phyloP scores from a whole-genome alignment of 768 basidiomycete genomes.

The Calocybe cyanea region DNA sequence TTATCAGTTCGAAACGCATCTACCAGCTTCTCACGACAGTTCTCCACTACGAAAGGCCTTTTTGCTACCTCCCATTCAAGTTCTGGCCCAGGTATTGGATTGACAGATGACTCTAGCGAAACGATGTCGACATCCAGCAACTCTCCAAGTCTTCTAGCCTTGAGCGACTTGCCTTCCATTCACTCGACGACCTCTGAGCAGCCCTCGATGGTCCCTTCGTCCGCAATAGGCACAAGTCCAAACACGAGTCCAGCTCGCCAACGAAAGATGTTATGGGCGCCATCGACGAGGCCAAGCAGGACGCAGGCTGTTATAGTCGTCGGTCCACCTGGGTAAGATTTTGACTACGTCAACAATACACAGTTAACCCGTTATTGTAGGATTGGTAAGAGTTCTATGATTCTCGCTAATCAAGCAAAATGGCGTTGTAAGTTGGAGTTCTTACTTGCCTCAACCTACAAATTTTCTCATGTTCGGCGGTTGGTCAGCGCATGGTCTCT shows the following conservation, averaged over 20 bases:
- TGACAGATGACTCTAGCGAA: constrained; percentile 37
- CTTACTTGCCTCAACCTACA: constrained; percentile 3
- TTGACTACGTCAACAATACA: background rate
- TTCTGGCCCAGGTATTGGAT: constrained; percentile 21
- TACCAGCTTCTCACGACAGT: constrained; percentile 57
- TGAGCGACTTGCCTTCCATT: constrained; percentile 1
- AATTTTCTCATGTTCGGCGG: background rate
- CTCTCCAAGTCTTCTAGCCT: constrained; percentile 19
- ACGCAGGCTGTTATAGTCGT: constrained; percentile 60
- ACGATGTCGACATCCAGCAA: constrained; percentile 43
- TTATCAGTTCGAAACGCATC: constrained; percentile 50
- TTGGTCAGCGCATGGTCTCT: constrained; percentile 64
- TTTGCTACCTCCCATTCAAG: constrained; percentile 31
- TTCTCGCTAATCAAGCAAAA: constrained; percentile 66
- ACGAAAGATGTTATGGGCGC: constrained; percentile 40
- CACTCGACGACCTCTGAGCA: constrained; percentile 14
- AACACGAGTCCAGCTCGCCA: constrained; percentile 37
- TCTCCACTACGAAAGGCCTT: constrained; percentile 39
- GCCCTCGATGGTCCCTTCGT: constrained; percentile 22
- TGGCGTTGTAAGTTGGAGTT: constrained; percentile 54
- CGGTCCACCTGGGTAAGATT: constrained; percentile 57
- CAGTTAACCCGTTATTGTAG: constrained; percentile 24
- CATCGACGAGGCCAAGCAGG: constrained; percentile 38
- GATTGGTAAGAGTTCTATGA: constrained; percentile 73
- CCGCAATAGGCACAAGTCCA: constrained; percentile 28